Conservation (phyloP, 768 basidiomycete species). For the Lactifluus echinatus region DNA sequence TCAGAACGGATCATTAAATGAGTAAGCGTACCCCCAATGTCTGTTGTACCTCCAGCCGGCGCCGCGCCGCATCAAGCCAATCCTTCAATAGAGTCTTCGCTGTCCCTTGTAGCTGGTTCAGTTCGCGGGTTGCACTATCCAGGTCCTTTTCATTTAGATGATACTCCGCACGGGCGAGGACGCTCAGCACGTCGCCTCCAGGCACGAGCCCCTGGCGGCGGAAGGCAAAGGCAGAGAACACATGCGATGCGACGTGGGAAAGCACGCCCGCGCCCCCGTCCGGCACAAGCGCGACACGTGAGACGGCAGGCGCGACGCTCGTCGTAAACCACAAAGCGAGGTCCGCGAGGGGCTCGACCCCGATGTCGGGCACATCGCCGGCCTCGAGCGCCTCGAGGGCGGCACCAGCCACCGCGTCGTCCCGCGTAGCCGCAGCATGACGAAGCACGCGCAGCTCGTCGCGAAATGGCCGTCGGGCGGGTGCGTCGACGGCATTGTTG, state of each 20-base stretch:
- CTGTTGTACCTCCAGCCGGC: constrained; percentile 84
- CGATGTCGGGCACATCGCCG: constrained; percentile 68
- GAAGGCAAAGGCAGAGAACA: constrained; percentile 71
- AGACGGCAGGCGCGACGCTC: constrained; percentile 75
- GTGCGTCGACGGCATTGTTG: constrained; percentile 49
- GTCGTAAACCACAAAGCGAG: constrained; percentile 86
- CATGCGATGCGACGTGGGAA: constrained; percentile 75
- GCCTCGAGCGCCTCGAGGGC: constrained; percentile 61
- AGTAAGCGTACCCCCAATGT: constrained; percentile 60
- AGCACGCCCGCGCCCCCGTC: constrained; percentile 83
- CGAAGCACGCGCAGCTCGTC: constrained; percentile 80
- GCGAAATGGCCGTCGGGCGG: constrained; percentile 75
- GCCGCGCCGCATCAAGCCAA: constrained; percentile 87
- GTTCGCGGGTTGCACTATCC: constrained; percentile 79
- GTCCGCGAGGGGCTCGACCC: constrained; percentile 82
- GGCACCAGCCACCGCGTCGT: constrained; percentile 58
- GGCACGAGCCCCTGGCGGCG: constrained; percentile 68
- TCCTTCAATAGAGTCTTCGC: constrained; percentile 67
- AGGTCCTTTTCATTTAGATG: constrained; percentile 89
- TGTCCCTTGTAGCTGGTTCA: constrained; percentile 83
- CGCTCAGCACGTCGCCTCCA: constrained; percentile 79
- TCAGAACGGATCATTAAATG: background rate
- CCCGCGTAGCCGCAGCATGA: constrained; percentile 59
- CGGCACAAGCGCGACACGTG: constrained; percentile 87
- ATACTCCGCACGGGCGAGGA: constrained; percentile 82